These are phyloP conservation scores for Ophiostoma ulmi DNA, from an alignment of 2,329 filamentous ascomycete genomes.

Conservation along the genomic window DNA sequence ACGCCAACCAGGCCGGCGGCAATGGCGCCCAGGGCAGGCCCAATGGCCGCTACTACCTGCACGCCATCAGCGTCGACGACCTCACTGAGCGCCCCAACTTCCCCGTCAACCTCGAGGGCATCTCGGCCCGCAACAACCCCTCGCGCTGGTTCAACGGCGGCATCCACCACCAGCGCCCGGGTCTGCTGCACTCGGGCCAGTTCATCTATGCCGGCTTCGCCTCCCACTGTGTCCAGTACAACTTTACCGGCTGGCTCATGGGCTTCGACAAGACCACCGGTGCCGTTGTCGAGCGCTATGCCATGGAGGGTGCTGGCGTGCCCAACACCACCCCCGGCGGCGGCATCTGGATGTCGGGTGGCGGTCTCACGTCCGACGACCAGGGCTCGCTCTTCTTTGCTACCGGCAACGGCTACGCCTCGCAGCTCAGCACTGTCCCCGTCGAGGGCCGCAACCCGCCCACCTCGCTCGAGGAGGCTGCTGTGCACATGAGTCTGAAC, in stretches of 20 bases:
- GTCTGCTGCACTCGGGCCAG: conserved; percentile 42
- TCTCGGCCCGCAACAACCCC: conserved; percentile 42
- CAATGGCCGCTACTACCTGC: conserved; percentile 42
- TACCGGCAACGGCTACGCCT: conserved; percentile 46
- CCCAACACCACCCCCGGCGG: conserved; percentile 38
- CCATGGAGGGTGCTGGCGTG: conserved; percentile 42
- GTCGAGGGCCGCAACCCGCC: conserved; percentile 43
- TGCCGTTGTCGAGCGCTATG: conserved; percentile 40
- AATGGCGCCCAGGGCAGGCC: conserved; percentile 37
- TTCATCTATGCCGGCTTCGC: conserved; percentile 47
- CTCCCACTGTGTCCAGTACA: conserved; percentile 48
- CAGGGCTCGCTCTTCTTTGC: conserved; percentile 44
- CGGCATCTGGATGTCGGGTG: conserved; percentile 48
- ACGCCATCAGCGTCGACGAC: conserved; percentile 44
- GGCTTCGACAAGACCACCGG: conserved; percentile 45
- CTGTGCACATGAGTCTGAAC: conserved; percentile 45
- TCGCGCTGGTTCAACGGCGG: conserved; percentile 43
- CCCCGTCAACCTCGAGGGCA: conserved; percentile 41
- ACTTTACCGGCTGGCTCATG: conserved; percentile 47
- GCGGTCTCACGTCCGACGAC: conserved; percentile 45
- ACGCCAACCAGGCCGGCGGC: conserved; percentile 36
- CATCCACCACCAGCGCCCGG: conserved; percentile 45
- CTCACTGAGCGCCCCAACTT: conserved; percentile 40
- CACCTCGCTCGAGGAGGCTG: conserved; percentile 44
- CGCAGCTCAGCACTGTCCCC: conserved; percentile 41